These are phyloP conservation scores for Corylus heterophylla DNA, from an alignment of 306 rosid genomes.

Conservation along the genomic window DNA sequence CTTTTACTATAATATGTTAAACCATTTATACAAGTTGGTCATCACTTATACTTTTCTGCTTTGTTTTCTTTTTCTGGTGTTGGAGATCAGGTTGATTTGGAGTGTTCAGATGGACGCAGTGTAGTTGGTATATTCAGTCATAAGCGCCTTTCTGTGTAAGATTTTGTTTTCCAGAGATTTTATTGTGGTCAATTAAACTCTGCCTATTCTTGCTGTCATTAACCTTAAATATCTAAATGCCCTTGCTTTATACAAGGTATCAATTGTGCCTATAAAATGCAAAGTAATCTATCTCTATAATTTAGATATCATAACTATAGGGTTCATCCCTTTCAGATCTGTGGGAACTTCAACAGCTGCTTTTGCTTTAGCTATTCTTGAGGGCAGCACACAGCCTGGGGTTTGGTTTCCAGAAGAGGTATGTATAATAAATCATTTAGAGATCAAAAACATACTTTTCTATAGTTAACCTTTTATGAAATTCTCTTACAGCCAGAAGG, in stretches of 20 bases:
- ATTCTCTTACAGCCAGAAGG: constrained; percentile 67
- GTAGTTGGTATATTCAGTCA: constrained; percentile 80
- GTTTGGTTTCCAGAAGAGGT: constrained; percentile 99
- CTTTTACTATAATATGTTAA: background rate
- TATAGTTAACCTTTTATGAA: constrained; percentile 20
- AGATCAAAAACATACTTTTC: background rate
- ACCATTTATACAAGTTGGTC: background rate
- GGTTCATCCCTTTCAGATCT: constrained; percentile 48
- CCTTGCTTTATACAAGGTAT: background rate
- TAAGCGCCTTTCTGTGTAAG: constrained; percentile 70
- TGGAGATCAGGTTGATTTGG: constrained; percentile 77
- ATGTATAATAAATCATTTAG: constrained; percentile 6
- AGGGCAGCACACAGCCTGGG: constrained; percentile 92
- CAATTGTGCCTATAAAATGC: background rate
- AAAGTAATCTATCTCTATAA: background rate
- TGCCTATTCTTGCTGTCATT: background rate
- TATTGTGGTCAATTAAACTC: background rate
- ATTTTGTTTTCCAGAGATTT: background rate
- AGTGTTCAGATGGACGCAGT: constrained; percentile 73
- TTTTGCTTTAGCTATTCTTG: constrained; percentile 84
- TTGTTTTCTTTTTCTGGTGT: constrained; percentile 8
- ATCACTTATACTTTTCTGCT: background rate
- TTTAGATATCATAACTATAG: constrained; percentile 15
- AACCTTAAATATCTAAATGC: background rate
- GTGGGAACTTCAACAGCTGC: constrained; percentile 82